A percentile compares a stretch with the other conserved stretches of the same genome.
phyloP scores from a whole-genome alignment of 169 alveolate genomes.

The Ichthyophthirius multifiliis region DNA sequence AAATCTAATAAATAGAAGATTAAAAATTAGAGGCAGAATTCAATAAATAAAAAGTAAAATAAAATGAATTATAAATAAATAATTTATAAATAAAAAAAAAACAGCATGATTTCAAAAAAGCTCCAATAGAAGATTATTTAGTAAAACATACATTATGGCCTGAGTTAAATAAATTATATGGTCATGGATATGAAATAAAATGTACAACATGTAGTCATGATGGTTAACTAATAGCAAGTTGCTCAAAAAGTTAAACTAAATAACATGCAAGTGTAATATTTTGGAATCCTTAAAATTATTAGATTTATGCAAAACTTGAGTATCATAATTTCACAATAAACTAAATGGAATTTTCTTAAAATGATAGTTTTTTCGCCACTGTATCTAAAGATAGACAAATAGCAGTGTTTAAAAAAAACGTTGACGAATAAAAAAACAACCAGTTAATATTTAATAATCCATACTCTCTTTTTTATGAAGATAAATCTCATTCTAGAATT shows the following conservation, averaged over 20 bases:
- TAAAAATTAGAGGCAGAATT: neutral
- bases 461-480: conserved; percentile 7
- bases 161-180: conserved; percentile 78
- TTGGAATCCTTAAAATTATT: conserved; percentile 63
- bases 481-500: conserved; percentile 75
- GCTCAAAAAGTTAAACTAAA: conserved; percentile 68
- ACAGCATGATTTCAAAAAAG: conserved; percentile 28
- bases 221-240: conserved; percentile 67
- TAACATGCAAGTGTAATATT: conserved; percentile 71
- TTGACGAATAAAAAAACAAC: conserved; percentile 28
- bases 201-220: conserved; percentile 59
- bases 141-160: conserved; percentile 82
- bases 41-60: neutral
- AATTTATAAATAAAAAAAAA: neutral
- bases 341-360: conserved; percentile 70
- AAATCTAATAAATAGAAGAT: neutral
- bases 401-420: conserved; percentile 46
- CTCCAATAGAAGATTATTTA: conserved; percentile 79
- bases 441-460: conserved; percentile 54
- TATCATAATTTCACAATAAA: conserved; percentile 75
- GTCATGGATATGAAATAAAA: conserved; percentile 81
- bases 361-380: conserved; percentile 64
- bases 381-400: conserved; percentile 75
- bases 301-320: conserved; percentile 53
- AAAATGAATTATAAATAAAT: neutral